These are phyloP conservation scores for Hawksworthiomyces lignivorus DNA, from an alignment of 2,329 filamentous ascomycete genomes.

Conservation along the genomic window DNA sequence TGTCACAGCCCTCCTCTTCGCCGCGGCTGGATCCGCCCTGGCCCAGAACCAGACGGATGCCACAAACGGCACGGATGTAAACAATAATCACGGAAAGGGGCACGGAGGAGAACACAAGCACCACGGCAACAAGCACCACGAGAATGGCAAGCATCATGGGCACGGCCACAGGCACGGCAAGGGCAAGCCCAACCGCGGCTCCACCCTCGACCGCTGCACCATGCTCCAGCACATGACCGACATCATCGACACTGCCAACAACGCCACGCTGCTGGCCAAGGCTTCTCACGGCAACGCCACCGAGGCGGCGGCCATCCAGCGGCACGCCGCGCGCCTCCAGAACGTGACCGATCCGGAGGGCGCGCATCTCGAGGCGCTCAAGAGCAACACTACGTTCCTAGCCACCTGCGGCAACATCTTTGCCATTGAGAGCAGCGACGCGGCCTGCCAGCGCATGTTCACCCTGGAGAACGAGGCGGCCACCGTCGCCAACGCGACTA, in stretches of 20 bases:
- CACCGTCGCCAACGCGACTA: constrained; percentile 20
- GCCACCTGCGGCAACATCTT: constrained; percentile 24
- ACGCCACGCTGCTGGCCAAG: constrained; percentile 27
- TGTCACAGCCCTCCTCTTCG: constrained; percentile 15
- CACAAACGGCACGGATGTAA: neutral
- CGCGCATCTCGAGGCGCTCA: constrained; percentile 23
- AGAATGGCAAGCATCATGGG: neutral
- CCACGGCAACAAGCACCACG: constrained; percentile 14
- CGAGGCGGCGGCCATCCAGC: constrained; percentile 21
- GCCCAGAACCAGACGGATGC: constrained; percentile 18
- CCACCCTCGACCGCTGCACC: constrained; percentile 23
- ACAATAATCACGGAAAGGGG: neutral
- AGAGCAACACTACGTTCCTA: constrained; percentile 29
- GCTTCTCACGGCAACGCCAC: constrained; percentile 29
- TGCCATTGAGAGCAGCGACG: constrained; percentile 22
- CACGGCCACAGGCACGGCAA: neutral
- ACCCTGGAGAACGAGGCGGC: constrained; percentile 19
- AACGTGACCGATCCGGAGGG: constrained; percentile 25
- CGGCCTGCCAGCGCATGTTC: constrained; percentile 22
- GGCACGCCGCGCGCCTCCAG: constrained; percentile 26
- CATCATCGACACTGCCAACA: constrained; percentile 25
- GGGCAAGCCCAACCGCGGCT: neutral
- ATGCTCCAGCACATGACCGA: constrained; percentile 23
- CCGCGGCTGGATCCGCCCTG: constrained; percentile 15
- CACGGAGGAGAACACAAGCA: neutral